Percentiles rank a stretch among this genome's conserved stretches.
Conservation (phyloP, 257 asterid species). For the Primulina eburnea region DNA sequence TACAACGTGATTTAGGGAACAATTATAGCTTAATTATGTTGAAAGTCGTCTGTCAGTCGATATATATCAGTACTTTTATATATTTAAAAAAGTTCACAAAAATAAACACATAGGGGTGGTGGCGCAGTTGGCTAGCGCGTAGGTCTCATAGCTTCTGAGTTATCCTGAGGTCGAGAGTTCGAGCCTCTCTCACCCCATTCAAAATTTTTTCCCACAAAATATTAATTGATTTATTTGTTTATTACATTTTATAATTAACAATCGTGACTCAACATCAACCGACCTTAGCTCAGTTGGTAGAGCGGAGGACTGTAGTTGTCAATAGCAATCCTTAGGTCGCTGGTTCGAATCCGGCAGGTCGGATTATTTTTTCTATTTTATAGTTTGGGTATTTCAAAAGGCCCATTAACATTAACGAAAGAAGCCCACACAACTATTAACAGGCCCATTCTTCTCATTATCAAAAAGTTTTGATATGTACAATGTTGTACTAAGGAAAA, state of each 20-base stretch:
- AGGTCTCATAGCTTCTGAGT: slow-evolving; percentile 77
- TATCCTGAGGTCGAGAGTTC: slow-evolving; percentile 1
- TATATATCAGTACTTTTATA: no score
- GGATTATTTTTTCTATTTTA: slow-evolving; percentile 12
- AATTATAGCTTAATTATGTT: background rate
- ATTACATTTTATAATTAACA: no score
- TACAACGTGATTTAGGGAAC: background rate
- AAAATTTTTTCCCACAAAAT: no score
- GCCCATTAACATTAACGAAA: background rate
- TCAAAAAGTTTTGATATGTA: no score
- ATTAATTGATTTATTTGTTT: no score
- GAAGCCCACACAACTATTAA: background rate
- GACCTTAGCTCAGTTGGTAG: slow-evolving; percentile 36
- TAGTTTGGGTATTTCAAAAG: no score
- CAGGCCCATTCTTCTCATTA: no score
- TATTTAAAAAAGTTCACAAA: no score
- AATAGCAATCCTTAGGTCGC: slow-evolving; percentile 49
- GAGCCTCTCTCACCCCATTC: slow-evolving; percentile 1
- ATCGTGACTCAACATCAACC: background rate
- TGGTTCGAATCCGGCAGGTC: slow-evolving; percentile 61
- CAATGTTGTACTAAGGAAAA: no score
- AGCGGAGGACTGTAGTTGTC: slow-evolving; percentile 32
- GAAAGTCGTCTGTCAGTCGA: no score
- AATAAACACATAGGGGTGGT: slow-evolving; percentile 50
- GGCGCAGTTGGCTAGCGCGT: slow-evolving; percentile 99